phyloP scores from a whole-genome alignment of 2,329 filamentous ascomycete genomes.

The Pestalotiopsis sp. region DNA sequence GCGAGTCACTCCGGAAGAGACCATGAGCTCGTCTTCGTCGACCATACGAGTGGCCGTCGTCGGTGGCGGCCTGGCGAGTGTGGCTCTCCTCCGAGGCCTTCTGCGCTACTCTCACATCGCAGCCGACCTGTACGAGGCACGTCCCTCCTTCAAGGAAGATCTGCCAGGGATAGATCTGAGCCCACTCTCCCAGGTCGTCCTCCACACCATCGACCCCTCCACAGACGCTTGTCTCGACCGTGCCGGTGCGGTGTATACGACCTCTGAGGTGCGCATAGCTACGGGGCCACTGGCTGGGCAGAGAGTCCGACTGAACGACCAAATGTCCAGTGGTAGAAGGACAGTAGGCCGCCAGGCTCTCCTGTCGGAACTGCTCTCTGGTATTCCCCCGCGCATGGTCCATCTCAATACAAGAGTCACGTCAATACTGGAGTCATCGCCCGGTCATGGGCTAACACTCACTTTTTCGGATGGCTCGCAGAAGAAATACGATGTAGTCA shows the following conservation, averaged over 20 bases:
- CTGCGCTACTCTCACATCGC: conserved; percentile 30
- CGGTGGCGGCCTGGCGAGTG: conserved; percentile 29
- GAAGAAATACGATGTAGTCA: conserved; percentile 31
- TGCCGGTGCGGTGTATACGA: conserved; percentile 27
- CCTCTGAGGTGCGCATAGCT: conserved; percentile 22
- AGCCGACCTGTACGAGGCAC: conserved; percentile 32
- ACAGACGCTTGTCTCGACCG: conserved; percentile 27
- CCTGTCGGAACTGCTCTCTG: conserved; percentile 27
- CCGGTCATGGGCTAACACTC: conserved; percentile 22
- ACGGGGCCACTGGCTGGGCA: conserved; percentile 25
- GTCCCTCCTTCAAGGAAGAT: conserved; percentile 27
- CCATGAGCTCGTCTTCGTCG: conserved; percentile 24
- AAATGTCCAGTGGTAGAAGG: conserved; percentile 16
- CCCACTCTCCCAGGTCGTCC: conserved; percentile 21
- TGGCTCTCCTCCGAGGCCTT: conserved; percentile 28
- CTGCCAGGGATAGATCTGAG: conserved; percentile 25
- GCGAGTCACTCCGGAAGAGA: not conserved
- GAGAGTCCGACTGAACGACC: conserved; percentile 17
- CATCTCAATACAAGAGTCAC: conserved; percentile 27
- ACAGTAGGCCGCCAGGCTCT: conserved; percentile 30
- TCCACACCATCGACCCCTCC: conserved; percentile 28
- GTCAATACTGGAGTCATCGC: conserved; percentile 23
- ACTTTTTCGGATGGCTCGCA: conserved; percentile 29
- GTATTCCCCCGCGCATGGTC: conserved; percentile 27
- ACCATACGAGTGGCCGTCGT: conserved; percentile 33